Evolutionary conservation across 345 rosid species (phyloP), one percentile per base, ranked within the genome.

Genomic region (Camelina hispida): DNA sequence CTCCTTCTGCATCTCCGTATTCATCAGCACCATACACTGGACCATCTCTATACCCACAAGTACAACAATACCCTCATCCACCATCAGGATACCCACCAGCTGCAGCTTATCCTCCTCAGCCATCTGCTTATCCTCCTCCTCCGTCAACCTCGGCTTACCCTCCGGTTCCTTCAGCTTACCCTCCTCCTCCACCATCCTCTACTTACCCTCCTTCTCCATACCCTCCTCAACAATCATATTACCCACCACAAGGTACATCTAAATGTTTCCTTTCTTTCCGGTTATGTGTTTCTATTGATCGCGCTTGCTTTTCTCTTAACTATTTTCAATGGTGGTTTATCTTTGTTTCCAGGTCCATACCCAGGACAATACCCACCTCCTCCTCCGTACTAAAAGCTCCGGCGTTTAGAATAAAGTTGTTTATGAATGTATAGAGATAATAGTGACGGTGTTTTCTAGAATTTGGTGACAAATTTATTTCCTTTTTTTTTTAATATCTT

Each of bases 321-420:
- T 9, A 32, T 8, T 15, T 34, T 43, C 0, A 8, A 15, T 52
- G 47, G 55, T 68, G 68, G 18, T 60, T 59, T 47, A 23, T 47
- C 17, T 52, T 62, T 62, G 30, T 61, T 68, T 78, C 2, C 82
- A 86, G 94, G 85, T 80, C 87, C 87, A 62, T 86, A 71, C 57
- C 85, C 83, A 13, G 91, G 96, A 56, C 62, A 46, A 18, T 85
- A 84, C 79, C 87, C 92, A 16, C 88, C 89, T 1, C 91, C 81
- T 50, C 89, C 81, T 50, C 89, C 86, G 0, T 86, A 91, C 82
- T 89, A 64, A 73, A 75, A 75, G 57, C 57, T 12, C 73, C 23
- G 13, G 66, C 43, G 52, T 55, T 55, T 70, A 48, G 69, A 17
- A 23, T 23, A 8, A n/a, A 46, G 63, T 25, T 44, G 43, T 60